Percentiles rank a stretch among this genome's conserved stretches.
Evolutionary conservation across 2,329 filamentous ascomycete species (phyloP).

Genomic region (Hypoxylon sp.): DNA sequence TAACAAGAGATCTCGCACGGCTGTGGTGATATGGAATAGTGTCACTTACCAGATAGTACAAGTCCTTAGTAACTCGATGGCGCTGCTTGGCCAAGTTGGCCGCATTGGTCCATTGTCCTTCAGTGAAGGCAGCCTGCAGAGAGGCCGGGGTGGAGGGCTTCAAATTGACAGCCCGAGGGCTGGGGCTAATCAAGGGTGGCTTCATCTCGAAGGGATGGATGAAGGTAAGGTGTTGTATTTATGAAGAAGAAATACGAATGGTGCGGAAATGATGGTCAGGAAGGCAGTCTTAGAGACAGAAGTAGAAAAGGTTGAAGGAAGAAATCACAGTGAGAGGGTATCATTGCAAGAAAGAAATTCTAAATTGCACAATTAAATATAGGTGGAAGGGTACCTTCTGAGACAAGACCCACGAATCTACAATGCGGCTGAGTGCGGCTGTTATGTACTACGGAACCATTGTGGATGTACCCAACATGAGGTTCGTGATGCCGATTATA

Average conservation of each 20-base stretch:
- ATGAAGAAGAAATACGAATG: conserved; percentile 1
- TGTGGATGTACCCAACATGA: neutral
- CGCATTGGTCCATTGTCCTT: conserved; percentile 65
- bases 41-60: conserved; percentile 65
- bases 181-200: conserved; percentile 20
- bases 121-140: conserved; percentile 66
- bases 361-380: conserved; percentile 10
- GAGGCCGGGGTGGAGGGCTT: conserved; percentile 51
- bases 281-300: conserved; percentile 1
- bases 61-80: conserved; percentile 61
- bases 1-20: neutral
- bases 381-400: neutral
- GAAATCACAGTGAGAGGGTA: conserved; percentile 34
- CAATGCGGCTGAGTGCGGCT: neutral
- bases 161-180: conserved; percentile 24
- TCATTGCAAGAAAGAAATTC: conserved; percentile 33
- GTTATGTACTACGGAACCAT: conserved; percentile 2
- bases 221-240: neutral
- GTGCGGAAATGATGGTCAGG: conserved; percentile 1
- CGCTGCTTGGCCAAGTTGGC: conserved; percentile 66
- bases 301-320: conserved; percentile 4
- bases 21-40: neutral
- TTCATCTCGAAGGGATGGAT: conserved; percentile 25
- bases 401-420: neutral
- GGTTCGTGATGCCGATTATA: neutral